Base-by-base conservation (phyloP, 2,329 filamentous ascomycete species). In the Colletotrichum tanaceti region DNA sequence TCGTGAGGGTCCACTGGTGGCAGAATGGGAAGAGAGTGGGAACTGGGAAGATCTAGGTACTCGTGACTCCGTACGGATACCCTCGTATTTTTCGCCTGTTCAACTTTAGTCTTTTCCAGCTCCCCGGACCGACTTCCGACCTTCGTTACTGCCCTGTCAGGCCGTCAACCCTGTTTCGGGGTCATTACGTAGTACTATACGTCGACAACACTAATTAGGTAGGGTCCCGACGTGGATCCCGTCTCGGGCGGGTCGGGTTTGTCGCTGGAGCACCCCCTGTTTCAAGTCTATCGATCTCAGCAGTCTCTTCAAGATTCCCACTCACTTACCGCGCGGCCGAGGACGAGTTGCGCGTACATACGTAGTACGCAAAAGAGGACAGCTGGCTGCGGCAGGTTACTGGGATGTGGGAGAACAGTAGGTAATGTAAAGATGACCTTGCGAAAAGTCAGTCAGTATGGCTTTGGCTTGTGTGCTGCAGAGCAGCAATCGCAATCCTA, bases 221-320 rank as follows among this genome's bases (percentile, higher is more conserved):
- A 52, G 58, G 58, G 38, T 52, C 38, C 38, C 1, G 38, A 52
- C 35, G 58, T 60, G 58, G 58, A 49, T 13, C 20, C 28, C 32
- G 28, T 39, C 43, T 38, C 58, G 55, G 55, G 41, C 22, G 41
- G 55, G 55, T 22, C 55, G 41, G 55, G 41, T 38, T 46, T 18
- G 20, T 58, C 41, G 55, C 41, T 58, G 55, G 47, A 47, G 41
- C 41, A 43, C 55, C 41, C 28, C 39, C 58, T 60, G 58, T 60
- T 60, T 60, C 58, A 52, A 49, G n/a, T 59, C 32, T 49, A 49
- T 35, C 32, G 57, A 52, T 43, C 41, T 11, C n/a, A 41, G 28
- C 28, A 47, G 58, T 20, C 35, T 50, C 20, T 50, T 20, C 46
- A 50, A 32, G 7, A 6, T 20, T 28, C 46, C 32, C 32, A 35